These are phyloP conservation scores for Penicillium sp. DNA, from an alignment of 2,329 filamentous ascomycete species.

Conservation along the genomic window DNA sequence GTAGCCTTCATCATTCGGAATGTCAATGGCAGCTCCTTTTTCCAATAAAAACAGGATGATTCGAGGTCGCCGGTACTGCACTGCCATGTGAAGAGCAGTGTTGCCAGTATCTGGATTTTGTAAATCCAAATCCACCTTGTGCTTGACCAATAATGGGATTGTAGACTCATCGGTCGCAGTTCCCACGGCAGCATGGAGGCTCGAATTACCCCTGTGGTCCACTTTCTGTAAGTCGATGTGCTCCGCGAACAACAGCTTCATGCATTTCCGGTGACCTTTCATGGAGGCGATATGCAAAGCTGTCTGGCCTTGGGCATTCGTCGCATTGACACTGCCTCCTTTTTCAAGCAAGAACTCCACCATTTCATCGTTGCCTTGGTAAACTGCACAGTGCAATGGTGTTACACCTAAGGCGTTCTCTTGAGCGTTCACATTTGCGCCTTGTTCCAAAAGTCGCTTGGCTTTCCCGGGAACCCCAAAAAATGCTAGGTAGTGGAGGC, in stretches of 20 bases:
- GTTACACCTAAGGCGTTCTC: conserved; percentile 29
- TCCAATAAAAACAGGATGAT: conserved; percentile 32
- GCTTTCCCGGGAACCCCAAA: conserved; percentile 29
- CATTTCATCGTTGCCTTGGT: conserved; percentile 32
- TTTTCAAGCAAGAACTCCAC: conserved; percentile 29
- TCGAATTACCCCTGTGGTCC: conserved; percentile 20
- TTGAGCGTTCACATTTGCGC: conserved; percentile 21
- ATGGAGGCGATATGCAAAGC: conserved; percentile 31
- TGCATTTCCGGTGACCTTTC: conserved; percentile 27
- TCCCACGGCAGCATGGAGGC: conserved; percentile 30
- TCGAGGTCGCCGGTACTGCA: conserved; percentile 23
- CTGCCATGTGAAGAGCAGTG: conserved; percentile 31
- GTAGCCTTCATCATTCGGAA: conserved; percentile 26
- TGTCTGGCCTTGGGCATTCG: conserved; percentile 29
- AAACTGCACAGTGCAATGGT: conserved; percentile 32
- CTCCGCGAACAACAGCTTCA: conserved; percentile 24
- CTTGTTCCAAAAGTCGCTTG: conserved; percentile 28
- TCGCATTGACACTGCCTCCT: conserved; percentile 27
- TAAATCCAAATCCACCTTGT: conserved; percentile 23
- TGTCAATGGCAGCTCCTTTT: conserved; percentile 26
- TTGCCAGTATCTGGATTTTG: conserved; percentile 27
- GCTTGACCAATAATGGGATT: conserved; percentile 32
- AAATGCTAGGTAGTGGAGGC: conserved; percentile 30
- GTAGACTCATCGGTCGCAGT: conserved; percentile 31
- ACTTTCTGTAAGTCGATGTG: conserved; percentile 18